A percentile compares a stretch with the other conserved stretches of the same genome.
These are phyloP conservation scores for Pseudopyrenochaeta lycopersici DNA, from an alignment of 2,329 filamentous ascomycete genomes.

Conservation along the genomic window DNA sequence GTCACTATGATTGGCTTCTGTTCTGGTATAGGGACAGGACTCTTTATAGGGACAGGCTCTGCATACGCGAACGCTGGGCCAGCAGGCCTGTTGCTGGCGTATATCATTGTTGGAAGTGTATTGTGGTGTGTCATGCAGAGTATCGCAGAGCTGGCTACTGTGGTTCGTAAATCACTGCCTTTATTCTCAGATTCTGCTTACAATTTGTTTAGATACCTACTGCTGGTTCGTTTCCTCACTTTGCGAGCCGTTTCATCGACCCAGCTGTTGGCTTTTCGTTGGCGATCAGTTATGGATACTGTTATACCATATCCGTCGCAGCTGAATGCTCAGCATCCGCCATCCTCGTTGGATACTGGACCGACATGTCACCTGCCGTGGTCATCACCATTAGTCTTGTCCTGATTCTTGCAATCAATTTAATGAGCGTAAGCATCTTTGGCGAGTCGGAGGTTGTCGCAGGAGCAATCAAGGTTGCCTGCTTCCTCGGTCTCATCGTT, in stretches of 20 bases:
- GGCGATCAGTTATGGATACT: constrained; percentile 55
- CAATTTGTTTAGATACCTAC: constrained; percentile 17
- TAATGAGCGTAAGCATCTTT: constrained; percentile 61
- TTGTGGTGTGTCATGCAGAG: constrained; percentile 69
- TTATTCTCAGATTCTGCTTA: neutral
- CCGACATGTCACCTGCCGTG: constrained; percentile 62
- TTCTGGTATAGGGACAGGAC: constrained; percentile 28
- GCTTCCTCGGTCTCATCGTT: constrained; percentile 46
- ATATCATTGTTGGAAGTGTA: constrained; percentile 61
- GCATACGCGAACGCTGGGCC: constrained; percentile 49
- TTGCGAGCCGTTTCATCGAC: constrained; percentile 70
- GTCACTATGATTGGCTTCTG: constrained; percentile 33
- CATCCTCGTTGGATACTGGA: constrained; percentile 48
- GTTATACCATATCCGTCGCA: constrained; percentile 57
- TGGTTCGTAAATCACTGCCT: constrained; percentile 11
- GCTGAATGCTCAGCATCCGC: constrained; percentile 57
- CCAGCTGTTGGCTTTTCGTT: constrained; percentile 67
- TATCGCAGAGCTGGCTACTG: constrained; percentile 67
- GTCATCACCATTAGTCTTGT: constrained; percentile 64
- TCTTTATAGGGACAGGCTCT: constrained; percentile 29
- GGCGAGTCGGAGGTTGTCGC: constrained; percentile 58
- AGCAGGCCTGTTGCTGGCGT: constrained; percentile 65
- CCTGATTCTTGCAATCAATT: constrained; percentile 60
- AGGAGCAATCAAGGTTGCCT: constrained; percentile 51
- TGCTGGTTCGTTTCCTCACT: constrained; percentile 67